phyloP scores from a whole-genome alignment of 2,329 filamentous ascomycete species.

The Curvularia lunata region DNA sequence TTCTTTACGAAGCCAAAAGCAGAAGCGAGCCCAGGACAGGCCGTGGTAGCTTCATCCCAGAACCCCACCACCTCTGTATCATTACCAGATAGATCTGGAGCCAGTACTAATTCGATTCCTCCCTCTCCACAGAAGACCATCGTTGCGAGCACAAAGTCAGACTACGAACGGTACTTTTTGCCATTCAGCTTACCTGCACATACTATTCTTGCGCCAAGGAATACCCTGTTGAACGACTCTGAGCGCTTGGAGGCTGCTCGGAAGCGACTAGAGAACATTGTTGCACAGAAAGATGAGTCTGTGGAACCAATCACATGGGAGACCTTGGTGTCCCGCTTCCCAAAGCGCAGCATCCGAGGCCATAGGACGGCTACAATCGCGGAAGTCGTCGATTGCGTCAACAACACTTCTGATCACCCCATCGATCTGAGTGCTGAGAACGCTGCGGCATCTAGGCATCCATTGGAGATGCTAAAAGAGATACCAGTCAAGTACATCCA shows the following conservation, averaged over 20 bases:
- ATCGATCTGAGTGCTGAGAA: slow-evolving; percentile 54
- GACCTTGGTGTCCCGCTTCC: slow-evolving; percentile 28
- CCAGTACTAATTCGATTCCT: slow-evolving; percentile 34
- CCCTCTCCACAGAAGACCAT: slow-evolving; percentile 46
- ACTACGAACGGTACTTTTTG: slow-evolving; percentile 70
- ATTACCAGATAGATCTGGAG: slow-evolving; percentile 29
- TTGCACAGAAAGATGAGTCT: slow-evolving; percentile 21
- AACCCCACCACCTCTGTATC: slow-evolving; percentile 41
- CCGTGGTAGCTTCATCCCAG: slow-evolving; percentile 42
- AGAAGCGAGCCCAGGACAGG: slow-evolving; percentile 34
- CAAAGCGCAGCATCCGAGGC: slow-evolving; percentile 22
- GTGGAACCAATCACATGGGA: slow-evolving; percentile 25
- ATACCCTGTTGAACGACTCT: slow-evolving; percentile 40
- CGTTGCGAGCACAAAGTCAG: slow-evolving; percentile 44
- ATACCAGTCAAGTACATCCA: slow-evolving; percentile 70
- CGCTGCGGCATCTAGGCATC: slow-evolving; percentile 28
- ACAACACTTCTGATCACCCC: slow-evolving; percentile 51
- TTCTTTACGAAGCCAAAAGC: slow-evolving; percentile 55
- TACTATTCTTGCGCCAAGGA: slow-evolving; percentile 70
- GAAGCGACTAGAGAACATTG: slow-evolving; percentile 37
- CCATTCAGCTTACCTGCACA: slow-evolving; percentile 80
- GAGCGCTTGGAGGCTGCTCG: slow-evolving; percentile 36
- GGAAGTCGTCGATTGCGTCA: slow-evolving; percentile 53
- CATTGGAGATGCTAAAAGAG: slow-evolving; percentile 55
- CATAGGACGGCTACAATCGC: slow-evolving; percentile 30